These are phyloP conservation scores for Pichia rugopelliculosa DNA, from an alignment of 805 yeast genomes.

Conservation along the genomic window DNA sequence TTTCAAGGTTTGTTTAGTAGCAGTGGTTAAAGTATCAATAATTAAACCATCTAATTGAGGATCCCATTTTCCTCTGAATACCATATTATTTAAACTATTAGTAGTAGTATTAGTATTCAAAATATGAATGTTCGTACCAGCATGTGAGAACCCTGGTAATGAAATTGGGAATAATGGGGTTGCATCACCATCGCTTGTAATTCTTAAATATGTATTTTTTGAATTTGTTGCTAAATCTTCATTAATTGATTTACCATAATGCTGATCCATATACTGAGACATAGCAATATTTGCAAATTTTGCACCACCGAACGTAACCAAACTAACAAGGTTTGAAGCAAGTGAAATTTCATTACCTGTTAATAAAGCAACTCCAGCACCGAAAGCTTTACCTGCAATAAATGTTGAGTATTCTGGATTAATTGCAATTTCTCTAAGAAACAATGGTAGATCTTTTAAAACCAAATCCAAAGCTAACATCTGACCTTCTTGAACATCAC, in stretches of 20 bases:
- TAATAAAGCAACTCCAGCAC: conserved; percentile 1
- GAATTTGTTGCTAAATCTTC: background rate
- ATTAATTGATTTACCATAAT: background rate
- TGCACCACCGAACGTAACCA: background rate
- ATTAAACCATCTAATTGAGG: background rate
- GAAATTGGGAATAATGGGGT: conserved; percentile 2
- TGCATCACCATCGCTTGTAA: conserved; percentile 1
- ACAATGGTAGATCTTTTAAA: conserved; percentile 1
- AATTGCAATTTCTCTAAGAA: background rate
- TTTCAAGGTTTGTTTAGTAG: background rate
- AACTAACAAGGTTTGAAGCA: background rate
- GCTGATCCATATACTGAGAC: conserved; percentile 1
- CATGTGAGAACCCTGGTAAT: background rate
- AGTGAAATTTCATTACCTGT: background rate
- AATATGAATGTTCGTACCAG: background rate
- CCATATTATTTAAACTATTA: background rate
- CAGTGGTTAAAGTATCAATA: background rate
- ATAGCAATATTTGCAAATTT: conserved; percentile 3
- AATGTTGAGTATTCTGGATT: background rate
- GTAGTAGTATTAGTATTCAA: background rate
- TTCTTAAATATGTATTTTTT: conserved; percentile 1
- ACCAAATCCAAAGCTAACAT: conserved; percentile 2
- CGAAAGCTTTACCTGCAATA: conserved; percentile 1
- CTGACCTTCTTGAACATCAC: conserved; percentile 1
- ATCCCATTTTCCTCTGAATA: background rate